A percentile compares a stretch with the other conserved stretches of the same genome.
Conservation (phyloP, 2,329 filamentous ascomycete species). For the Colletotrichum incanum region DNA sequence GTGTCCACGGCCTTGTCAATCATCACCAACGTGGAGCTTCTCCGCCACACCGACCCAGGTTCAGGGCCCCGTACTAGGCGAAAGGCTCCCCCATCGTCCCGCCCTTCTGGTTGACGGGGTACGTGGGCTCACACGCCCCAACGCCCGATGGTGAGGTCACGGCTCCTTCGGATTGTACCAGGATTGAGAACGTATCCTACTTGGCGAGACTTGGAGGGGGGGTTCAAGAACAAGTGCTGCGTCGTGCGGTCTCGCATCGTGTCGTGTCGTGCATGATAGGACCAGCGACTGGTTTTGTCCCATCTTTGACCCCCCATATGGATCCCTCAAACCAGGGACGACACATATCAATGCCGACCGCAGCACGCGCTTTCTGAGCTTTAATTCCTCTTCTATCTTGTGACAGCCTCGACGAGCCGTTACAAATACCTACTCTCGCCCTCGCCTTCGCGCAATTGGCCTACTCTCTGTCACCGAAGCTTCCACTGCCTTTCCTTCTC, state of each 20-base stretch:
- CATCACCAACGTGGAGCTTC: constrained; percentile 29
- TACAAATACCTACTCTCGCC: constrained; percentile 39
- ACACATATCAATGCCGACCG: constrained; percentile 36
- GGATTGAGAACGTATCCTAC: constrained; percentile 7
- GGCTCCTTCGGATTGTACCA: constrained; percentile 7
- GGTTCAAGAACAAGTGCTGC: neutral
- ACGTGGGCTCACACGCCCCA: constrained; percentile 20
- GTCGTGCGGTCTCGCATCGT: constrained; percentile 24
- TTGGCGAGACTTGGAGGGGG: constrained; percentile 1
- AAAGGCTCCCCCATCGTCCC: constrained; percentile 4
- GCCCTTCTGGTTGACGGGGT: constrained; percentile 20
- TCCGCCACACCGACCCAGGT: constrained; percentile 29
- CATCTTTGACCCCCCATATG: constrained; percentile 29
- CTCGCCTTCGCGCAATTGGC: constrained; percentile 9
- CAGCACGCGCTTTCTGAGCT: constrained; percentile 24
- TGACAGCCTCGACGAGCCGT: constrained; percentile 36
- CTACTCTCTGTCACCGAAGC: neutral
- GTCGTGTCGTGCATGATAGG: constrained; percentile 35
- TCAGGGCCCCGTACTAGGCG: constrained; percentile 10
- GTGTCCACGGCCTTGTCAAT: constrained; percentile 15
- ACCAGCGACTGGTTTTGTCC: constrained; percentile 26
- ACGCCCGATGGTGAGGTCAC: constrained; percentile 19
- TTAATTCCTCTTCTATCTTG: constrained; percentile 32
- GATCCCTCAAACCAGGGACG: constrained; percentile 39
- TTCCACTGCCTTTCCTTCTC: neutral